Percentiles rank a stretch among this genome's conserved stretches.
These are phyloP conservation scores for Lepidium aucheri DNA, from an alignment of 345 rosid species.

Conservation along the genomic window DNA sequence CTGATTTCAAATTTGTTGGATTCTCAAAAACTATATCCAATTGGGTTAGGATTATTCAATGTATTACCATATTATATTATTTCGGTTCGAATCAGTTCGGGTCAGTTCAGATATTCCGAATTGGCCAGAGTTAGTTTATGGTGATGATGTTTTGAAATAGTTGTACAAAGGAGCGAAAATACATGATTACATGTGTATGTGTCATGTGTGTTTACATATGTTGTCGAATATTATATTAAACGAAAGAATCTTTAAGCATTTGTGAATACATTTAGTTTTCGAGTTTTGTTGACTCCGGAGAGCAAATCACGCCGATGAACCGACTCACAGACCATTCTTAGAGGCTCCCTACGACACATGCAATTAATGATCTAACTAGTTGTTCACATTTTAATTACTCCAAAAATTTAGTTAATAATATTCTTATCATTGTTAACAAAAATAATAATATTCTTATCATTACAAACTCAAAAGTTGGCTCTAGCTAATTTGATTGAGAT, in stretches of 20 bases:
- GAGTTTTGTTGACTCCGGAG: not conserved
- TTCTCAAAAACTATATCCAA: no score
- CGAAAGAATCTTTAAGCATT: not conserved
- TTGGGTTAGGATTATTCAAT: no score
- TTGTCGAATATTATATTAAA: not conserved
- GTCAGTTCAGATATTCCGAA: no score
- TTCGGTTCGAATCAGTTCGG: no score
- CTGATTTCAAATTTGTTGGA: no score
- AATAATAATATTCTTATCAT: not conserved
- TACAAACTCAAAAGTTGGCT: slow-evolving; percentile 2
- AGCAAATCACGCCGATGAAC: slow-evolving; percentile 17
- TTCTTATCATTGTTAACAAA: not conserved
- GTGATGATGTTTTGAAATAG: no score
- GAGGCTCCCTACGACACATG: not conserved
- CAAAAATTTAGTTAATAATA: not conserved
- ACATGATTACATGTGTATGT: not conserved
- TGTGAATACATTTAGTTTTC: not conserved
- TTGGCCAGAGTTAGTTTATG: no score
- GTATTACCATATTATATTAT: no score
- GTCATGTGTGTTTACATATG: not conserved
- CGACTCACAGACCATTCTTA: not conserved
- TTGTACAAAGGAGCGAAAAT: not conserved
- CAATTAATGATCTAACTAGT: slow-evolving; percentile 8
- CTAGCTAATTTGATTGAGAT: not conserved
- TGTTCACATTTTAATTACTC: not conserved